Evolutionary conservation across 1,139 yeast genomes (phyloP).

Genomic region (Scheffersomyces parashehatae): DNA sequence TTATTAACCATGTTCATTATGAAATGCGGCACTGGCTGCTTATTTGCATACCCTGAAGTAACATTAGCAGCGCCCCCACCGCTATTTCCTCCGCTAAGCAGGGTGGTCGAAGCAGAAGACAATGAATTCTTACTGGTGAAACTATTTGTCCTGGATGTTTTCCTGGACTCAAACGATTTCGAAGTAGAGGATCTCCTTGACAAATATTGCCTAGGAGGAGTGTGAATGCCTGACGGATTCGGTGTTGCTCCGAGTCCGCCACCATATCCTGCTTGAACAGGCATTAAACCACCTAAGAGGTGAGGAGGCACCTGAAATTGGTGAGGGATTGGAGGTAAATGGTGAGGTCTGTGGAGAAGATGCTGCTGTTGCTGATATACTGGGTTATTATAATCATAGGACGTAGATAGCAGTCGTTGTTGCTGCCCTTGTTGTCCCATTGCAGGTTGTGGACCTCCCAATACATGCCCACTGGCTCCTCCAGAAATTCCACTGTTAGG

Average conservation of each 20-base stretch:
- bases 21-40: conserved; percentile 27
- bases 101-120: conserved; percentile 9
- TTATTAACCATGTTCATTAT: conserved; percentile 28
- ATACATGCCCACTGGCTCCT: too few relatives aligned
- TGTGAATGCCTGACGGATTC: background rate
- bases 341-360: background rate
- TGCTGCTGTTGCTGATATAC: background rate
- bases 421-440: too few relatives aligned
- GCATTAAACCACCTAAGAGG: too few relatives aligned
- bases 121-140: conserved; percentile 9
- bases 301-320: background rate
- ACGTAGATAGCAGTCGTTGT: background rate
- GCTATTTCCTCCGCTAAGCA: background rate
- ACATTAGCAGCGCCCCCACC: background rate
- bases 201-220: conserved; percentile 2
- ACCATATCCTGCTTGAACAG: too few relatives aligned
- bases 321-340: conserved; percentile 1
- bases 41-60: background rate
- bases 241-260: background rate
- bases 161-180: conserved; percentile 11
- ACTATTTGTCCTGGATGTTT: conserved; percentile 12
- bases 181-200: conserved; percentile 10
- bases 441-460: too few relatives aligned
- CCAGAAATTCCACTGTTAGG: too few relatives aligned
- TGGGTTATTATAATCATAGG: background rate